Conservation (phyloP, 495 filamentous ascomycete genomes). For the Astrocystis sublimbata region DNA sequence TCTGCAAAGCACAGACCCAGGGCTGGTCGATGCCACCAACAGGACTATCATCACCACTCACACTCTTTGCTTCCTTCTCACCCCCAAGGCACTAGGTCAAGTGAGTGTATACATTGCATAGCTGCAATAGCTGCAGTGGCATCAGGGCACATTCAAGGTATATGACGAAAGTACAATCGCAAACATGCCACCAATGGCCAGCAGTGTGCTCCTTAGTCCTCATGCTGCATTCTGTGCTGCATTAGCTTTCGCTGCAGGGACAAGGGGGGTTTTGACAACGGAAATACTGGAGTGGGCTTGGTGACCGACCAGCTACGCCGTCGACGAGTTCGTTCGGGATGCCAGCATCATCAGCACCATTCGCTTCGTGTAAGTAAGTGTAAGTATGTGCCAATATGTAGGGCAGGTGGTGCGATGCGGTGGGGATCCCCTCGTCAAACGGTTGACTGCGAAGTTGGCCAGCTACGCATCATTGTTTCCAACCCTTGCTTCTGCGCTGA, state of each 20-base stretch:
- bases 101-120: conserved; percentile 1
- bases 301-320: no score
- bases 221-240: background rate
- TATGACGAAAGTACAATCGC: conserved; percentile 2
- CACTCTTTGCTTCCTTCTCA: no score
- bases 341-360: no score
- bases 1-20: conserved; percentile 11
- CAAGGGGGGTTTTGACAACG: background rate
- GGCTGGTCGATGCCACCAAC: background rate
- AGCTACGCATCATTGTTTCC: background rate
- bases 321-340: background rate
- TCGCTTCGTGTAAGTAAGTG: no score
- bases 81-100: background rate
- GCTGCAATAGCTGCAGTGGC: background rate
- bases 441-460: background rate
- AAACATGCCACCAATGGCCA: background rate
- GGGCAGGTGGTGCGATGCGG: no score
- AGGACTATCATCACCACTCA: no score
- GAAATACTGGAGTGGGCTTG: background rate
- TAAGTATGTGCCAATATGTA: no score
- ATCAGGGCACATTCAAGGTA: background rate
- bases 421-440: background rate
- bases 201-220: background rate
- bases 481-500: background rate
- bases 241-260: background rate